Percentiles rank a stretch among this genome's conserved stretches.
Evolutionary conservation across 164 flowering plant species (phyloP).

Genomic region (Aristolochia contorta): DNA sequence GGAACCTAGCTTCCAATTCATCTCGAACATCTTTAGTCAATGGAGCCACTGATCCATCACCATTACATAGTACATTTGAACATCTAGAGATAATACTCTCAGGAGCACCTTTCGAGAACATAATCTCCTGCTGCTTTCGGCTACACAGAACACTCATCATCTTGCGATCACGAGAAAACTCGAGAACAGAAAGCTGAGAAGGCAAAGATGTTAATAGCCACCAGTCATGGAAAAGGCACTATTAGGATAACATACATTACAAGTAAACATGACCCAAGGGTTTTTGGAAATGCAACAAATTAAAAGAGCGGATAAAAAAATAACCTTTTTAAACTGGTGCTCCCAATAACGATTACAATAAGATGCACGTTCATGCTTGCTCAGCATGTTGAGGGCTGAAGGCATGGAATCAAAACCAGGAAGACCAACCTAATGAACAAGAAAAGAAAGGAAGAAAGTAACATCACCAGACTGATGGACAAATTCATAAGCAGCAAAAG

Average conservation of each 20-base stretch:
- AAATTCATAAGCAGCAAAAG: neutral
- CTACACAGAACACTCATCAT: slow-evolving; percentile 97
- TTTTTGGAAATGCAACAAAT: neutral
- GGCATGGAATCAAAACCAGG: slow-evolving; percentile 99
- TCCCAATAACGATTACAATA: slow-evolving; percentile 97
- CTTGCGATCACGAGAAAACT: slow-evolving; percentile 96
- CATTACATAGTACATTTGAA: slow-evolving; percentile 70
- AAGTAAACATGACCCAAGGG: neutral
- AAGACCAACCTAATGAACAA: slow-evolving; percentile 71
- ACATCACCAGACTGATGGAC: neutral
- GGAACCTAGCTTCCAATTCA: slow-evolving; percentile 64
- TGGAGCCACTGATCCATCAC: slow-evolving; percentile 73
- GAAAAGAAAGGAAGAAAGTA: neutral
- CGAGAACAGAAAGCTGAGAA: slow-evolving; percentile 65
- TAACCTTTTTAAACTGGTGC: slow-evolving; percentile 86
- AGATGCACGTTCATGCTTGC: slow-evolving; percentile 97
- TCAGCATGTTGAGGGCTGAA: slow-evolving; percentile 76
- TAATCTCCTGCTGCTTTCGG: slow-evolving; percentile 58
- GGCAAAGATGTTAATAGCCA: neutral
- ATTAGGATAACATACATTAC: neutral
- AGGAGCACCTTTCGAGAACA: slow-evolving; percentile 99
- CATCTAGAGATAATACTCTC: slow-evolving; percentile 89
- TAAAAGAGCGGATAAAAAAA: slow-evolving; percentile 4
- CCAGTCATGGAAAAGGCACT: neutral
- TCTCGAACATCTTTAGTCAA: slow-evolving; percentile 46